Evolutionary conservation across 1,284 basidiomycete genomes (phyloP).

Genomic region (Kwoniella shivajii): DNA sequence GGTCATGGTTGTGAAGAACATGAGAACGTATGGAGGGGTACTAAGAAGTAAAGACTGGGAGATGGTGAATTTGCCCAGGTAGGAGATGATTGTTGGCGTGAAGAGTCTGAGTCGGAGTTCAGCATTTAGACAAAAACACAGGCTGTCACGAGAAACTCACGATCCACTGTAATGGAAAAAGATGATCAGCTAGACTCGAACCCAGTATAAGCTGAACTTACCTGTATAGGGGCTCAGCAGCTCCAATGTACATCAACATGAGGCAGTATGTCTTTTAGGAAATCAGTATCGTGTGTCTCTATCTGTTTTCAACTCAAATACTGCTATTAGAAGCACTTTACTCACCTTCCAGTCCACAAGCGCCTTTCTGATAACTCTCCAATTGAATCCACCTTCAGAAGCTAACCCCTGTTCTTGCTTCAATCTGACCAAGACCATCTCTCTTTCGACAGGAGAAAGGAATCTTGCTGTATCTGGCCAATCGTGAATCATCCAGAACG

Average conservation of each 20-base stretch:
- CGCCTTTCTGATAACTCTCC: slow-evolving; percentile 36
- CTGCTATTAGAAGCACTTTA: background rate
- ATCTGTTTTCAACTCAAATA: too few relatives aligned
- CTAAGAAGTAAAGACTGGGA: slow-evolving; percentile 54
- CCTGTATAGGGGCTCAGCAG: slow-evolving; percentile 53
- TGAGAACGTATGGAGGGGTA: slow-evolving; percentile 56
- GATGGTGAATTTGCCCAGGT: slow-evolving; percentile 51
- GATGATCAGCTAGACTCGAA: slow-evolving; percentile 19
- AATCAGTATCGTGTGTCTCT: too few relatives aligned
- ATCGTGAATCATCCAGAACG: slow-evolving; percentile 51
- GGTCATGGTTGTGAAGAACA: slow-evolving; percentile 55
- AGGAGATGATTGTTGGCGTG: slow-evolving; percentile 53
- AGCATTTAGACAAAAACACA: background rate
- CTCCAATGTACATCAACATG: slow-evolving; percentile 53
- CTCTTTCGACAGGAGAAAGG: slow-evolving; percentile 46
- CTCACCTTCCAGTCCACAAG: slow-evolving; percentile 45
- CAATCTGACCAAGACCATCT: slow-evolving; percentile 45
- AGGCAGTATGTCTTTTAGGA: slow-evolving; percentile 34
- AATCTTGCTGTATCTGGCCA: slow-evolving; percentile 51
- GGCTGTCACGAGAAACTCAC: background rate
- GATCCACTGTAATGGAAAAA: slow-evolving; percentile 9
- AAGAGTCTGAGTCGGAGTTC: slow-evolving; percentile 39
- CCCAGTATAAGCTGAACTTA: slow-evolving; percentile 11
- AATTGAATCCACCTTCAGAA: slow-evolving; percentile 34
- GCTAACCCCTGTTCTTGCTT: slow-evolving; percentile 47